Evolutionary conservation across 1,284 basidiomycete species (phyloP).

Genomic region (Prillingera fragicola): DNA sequence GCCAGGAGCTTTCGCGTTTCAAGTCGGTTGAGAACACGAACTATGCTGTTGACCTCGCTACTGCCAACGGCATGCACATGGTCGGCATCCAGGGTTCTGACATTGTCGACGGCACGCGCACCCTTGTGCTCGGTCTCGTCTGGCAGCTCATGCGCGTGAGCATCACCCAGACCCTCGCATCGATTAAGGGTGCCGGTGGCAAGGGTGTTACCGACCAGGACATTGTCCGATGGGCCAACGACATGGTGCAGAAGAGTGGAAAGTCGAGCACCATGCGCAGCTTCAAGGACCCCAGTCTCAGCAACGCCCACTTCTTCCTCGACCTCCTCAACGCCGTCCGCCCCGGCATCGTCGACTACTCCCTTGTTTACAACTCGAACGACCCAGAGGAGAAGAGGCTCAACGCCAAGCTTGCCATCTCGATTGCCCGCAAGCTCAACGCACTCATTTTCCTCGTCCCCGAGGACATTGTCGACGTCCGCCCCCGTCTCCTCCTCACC

Average conservation of each 20-base stretch:
- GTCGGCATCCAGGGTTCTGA: conserved; percentile 97
- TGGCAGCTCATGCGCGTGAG: conserved; percentile 93
- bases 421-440: conserved; percentile 94
- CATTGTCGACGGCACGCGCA: conserved; percentile 87
- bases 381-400: conserved; percentile 75
- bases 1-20: conserved; percentile 83
- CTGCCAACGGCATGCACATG: conserved; percentile 87
- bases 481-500: conserved; percentile 64
- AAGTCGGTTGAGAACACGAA: conserved; percentile 99
- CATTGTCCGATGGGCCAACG: conserved; percentile 94
- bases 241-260: conserved; percentile 70
- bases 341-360: conserved; percentile 92
- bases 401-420: conserved; percentile 96
- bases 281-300: conserved; percentile 90
- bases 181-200: conserved; percentile 65
- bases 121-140: conserved; percentile 88
- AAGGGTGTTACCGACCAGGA: conserved; percentile 84
- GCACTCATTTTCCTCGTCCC: conserved; percentile 96
- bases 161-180: conserved; percentile 84
- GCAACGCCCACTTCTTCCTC: conserved; percentile 87
- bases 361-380: conserved; percentile 57
- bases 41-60: conserved; percentile 87
- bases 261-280: conserved; percentile 68
- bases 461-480: conserved; percentile 84
- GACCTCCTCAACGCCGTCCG: conserved; percentile 85